Conservation (phyloP, 129 eudicot species). For the Lonicera japonica region DNA sequence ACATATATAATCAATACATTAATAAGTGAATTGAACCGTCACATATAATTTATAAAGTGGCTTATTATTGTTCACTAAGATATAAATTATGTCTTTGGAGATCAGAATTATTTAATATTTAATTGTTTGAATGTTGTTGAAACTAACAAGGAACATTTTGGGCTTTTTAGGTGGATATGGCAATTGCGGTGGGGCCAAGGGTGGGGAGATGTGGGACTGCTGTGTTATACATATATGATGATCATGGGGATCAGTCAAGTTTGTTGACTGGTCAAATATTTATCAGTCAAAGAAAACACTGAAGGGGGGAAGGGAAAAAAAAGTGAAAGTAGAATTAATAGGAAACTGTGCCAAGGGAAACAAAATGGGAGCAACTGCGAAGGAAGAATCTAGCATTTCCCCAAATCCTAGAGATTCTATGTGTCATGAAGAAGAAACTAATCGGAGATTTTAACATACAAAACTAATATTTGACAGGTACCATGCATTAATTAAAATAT, state of each 20-base stretch:
- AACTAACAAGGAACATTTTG: background rate
- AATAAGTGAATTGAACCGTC: no score
- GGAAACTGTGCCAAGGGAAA: conserved; percentile 14
- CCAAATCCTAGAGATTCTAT: conserved; percentile 1
- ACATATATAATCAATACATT: no score
- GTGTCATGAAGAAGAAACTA: background rate
- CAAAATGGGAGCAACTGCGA: conserved; percentile 6
- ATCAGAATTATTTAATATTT: background rate
- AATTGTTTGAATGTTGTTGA: background rate
- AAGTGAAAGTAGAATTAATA: conserved; percentile 39
- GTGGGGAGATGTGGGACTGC: conserved; percentile 15
- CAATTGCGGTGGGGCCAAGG: conserved; percentile 14
- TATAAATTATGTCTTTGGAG: no score
- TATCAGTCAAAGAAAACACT: conserved; percentile 43
- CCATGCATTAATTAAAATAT: no score
- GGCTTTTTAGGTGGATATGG: conserved; percentile 1
- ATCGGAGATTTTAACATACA: no score
- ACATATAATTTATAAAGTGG: no score
- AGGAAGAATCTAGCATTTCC: background rate
- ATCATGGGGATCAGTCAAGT: conserved; percentile 46
- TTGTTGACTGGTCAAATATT: conserved; percentile 61
- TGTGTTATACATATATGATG: no score
- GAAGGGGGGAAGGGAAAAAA: background rate
- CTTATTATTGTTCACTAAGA: no score
- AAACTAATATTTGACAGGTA: no score